Evolutionary conservation across 768 basidiomycete genomes (phyloP).

Genomic region (Leccinum fibrillosum): DNA sequence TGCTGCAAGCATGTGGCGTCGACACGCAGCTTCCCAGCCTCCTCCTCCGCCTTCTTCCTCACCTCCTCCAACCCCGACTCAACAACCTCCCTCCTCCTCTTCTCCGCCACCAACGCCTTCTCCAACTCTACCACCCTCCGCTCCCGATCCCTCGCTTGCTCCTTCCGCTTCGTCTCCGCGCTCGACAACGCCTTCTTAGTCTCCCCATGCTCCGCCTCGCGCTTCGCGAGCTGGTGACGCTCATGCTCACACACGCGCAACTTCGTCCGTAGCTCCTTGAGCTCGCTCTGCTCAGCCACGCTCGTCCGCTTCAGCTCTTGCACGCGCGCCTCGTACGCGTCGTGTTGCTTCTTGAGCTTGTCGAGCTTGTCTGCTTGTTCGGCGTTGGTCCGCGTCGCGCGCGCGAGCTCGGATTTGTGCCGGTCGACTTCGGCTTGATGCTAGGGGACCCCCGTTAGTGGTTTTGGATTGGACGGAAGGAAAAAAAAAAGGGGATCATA

Average conservation of each 20-base stretch:
- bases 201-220: conserved; percentile 52
- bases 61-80: conserved; percentile 46
- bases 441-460: conserved; percentile 32
- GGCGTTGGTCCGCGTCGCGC: conserved; percentile 41
- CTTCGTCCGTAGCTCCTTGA: conserved; percentile 61
- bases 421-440: conserved; percentile 59
- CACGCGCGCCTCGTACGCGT: conserved; percentile 52
- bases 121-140: conserved; percentile 54
- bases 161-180: conserved; percentile 47
- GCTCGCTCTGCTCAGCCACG: conserved; percentile 51
- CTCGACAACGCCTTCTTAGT: conserved; percentile 47
- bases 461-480: neutral
- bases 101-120: conserved; percentile 47
- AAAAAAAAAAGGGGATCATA: conserved; percentile 20
- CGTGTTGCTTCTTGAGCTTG: conserved; percentile 62
- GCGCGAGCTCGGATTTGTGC: conserved; percentile 53
- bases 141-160: conserved; percentile 56
- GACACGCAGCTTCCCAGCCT: conserved; percentile 34
- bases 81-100: conserved; percentile 44
- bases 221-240: conserved; percentile 45
- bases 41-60: conserved; percentile 40
- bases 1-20: conserved; percentile 34
- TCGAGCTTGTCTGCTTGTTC: conserved; percentile 56
- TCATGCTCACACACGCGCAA: conserved; percentile 59
- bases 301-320: conserved; percentile 57